Base-by-base conservation (phyloP, 805 yeast species). In the Tetrapisispora pingtungensis region DNA sequence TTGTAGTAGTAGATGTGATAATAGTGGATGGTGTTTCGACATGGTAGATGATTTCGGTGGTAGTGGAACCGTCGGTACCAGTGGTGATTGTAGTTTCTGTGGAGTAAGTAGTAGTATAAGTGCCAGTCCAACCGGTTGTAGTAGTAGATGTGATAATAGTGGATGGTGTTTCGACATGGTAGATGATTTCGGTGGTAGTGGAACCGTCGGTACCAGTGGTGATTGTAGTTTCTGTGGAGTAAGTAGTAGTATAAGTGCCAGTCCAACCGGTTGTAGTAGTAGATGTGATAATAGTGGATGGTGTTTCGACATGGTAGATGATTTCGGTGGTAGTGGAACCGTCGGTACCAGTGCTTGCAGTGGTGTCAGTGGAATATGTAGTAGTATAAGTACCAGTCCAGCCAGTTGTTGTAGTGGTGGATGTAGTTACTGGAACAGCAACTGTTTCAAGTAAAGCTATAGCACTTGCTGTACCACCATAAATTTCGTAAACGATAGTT, bases 351-450 rank as follows among this genome's bases (percentile, higher is more conserved):
- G 42, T 41, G 7, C 43, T 33, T 1, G 10, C n/a, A 3, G 52
- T 46, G 8, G 50, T 35, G 2, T 46, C 51, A 17, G 53, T 53
- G 10, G 56, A 50, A 31, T 51, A 48, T 3, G 56, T 44, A 14
- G 50, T 45, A n/a, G 51, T 50, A 35, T 38, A 45, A 10, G 48
- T 17, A 10, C 51, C 52, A 18, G 52, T 51, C 55, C 55, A 49
- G 6, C 47, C 45, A 7, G 52, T 41, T 2, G 52, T 47, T 6
- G 53, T 43, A 27, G 43, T 44, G 7, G 48, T 24, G 4, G 30
- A 34, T 3, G 35, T 19, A 17, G 38, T 36, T 13, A 28, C 19
- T 10, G 44, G 42, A 27, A 32, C 15, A 8, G 20, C 34, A 4
- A 33, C 17, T 15, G 42, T 40, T 32, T 40, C 42, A 14, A 33